A percentile compares a stretch with the other conserved stretches of the same genome.
phyloP scores from a whole-genome alignment of 2,329 filamentous ascomycete species.

The Diaporthe ampelina region DNA sequence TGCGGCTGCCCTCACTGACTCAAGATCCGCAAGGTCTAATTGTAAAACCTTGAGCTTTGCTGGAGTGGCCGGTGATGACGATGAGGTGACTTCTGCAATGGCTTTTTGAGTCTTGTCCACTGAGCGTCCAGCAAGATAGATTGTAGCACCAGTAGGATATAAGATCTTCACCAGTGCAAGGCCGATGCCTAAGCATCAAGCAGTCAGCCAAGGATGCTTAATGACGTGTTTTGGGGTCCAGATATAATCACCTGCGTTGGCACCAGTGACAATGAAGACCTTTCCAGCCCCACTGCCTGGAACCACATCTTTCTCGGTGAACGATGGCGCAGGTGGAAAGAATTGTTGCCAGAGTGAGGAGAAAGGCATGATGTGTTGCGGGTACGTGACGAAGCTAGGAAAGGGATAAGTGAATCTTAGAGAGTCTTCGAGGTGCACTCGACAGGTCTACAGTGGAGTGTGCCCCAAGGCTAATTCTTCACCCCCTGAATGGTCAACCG shows the following conservation, averaged over 20 bases:
- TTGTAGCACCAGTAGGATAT: constrained; percentile 16
- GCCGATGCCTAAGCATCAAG: constrained; percentile 18
- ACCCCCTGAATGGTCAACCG: too few relatives aligned
- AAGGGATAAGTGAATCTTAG: constrained; percentile 9
- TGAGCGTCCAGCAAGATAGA: constrained; percentile 23
- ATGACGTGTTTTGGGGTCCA: background rate
- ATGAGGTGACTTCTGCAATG: constrained; percentile 16
- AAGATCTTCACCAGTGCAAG: constrained; percentile 25
- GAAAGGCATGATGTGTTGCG: constrained; percentile 13
- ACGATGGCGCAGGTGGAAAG: constrained; percentile 22
- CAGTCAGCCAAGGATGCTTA: constrained; percentile 16
- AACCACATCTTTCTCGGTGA: constrained; percentile 25
- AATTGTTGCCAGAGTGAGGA: constrained; percentile 27
- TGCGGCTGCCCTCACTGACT: constrained; percentile 15
- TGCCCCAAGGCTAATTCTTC: too few relatives aligned
- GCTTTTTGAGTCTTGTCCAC: constrained; percentile 16
- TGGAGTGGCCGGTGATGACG: constrained; percentile 18
- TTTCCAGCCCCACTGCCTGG: constrained; percentile 17
- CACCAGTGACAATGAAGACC: constrained; percentile 23
- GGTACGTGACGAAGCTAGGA: constrained; percentile 21
- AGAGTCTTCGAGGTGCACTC: constrained; percentile 15
- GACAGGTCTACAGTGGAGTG: background rate
- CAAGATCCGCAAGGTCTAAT: constrained; percentile 16
- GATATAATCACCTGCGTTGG: constrained; percentile 18
- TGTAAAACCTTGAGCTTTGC: constrained; percentile 21